Evolutionary conservation across 768 basidiomycete genomes (phyloP).

Genomic region (Aureoboletus auriporus): DNA sequence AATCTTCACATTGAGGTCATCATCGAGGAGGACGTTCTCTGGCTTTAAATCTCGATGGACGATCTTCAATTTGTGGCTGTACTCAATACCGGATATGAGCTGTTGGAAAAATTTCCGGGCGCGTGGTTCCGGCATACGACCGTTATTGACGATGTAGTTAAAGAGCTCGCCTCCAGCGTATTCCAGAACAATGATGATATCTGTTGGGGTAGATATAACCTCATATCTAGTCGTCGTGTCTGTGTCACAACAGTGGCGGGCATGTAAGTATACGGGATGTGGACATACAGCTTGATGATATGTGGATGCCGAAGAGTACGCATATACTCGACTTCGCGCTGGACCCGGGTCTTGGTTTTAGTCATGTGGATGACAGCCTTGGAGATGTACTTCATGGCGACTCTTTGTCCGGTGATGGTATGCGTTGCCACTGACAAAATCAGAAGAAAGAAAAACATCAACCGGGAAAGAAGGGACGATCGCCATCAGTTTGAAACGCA

Average conservation of each 20-base stretch:
- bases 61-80: slow-evolving; percentile 94
- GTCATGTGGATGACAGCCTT: slow-evolving; percentile 90
- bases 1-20: slow-evolving; percentile 89
- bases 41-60: slow-evolving; percentile 98
- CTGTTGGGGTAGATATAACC: slow-evolving; percentile 88
- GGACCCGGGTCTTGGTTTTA: slow-evolving; percentile 88
- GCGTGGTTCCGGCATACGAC: slow-evolving; percentile 82
- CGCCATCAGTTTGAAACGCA: slow-evolving; percentile 40
- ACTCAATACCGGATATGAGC: slow-evolving; percentile 95
- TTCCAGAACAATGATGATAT: slow-evolving; percentile 98
- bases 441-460: neutral
- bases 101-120: slow-evolving; percentile 97
- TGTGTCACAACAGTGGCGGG: slow-evolving; percentile 7
- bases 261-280: neutral
- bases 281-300: slow-evolving; percentile 89
- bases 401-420: slow-evolving; percentile 89
- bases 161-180: slow-evolving; percentile 96
- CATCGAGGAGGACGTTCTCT: slow-evolving; percentile 88
- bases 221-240: slow-evolving; percentile 53
- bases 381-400: slow-evolving; percentile 97
- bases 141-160: slow-evolving; percentile 95
- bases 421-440: slow-evolving; percentile 77
- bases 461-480: slow-evolving; percentile 6
- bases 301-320: slow-evolving; percentile 91
- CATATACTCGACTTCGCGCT: slow-evolving; percentile 97